These are phyloP conservation scores for Teratosphaeriaceae sp. DNA, from an alignment of 2,329 filamentous ascomycete species.

Conservation along the genomic window DNA sequence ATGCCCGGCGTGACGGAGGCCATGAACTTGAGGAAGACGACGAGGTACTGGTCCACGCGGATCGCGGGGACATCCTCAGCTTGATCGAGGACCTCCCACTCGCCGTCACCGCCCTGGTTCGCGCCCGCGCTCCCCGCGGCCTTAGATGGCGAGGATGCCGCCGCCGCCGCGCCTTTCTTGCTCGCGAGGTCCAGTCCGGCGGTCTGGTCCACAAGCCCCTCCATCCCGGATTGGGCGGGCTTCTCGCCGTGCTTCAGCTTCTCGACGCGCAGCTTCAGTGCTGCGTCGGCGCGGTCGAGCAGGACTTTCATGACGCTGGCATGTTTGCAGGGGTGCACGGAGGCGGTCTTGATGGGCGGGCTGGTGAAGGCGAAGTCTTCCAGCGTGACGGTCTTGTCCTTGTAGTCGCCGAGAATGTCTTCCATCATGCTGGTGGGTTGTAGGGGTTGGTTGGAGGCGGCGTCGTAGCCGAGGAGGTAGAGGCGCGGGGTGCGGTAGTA, in stretches of 20 bases:
- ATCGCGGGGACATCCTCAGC: slow-evolving; percentile 65
- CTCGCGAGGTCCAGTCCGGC: slow-evolving; percentile 50
- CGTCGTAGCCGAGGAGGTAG: slow-evolving; percentile 90
- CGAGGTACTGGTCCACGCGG: slow-evolving; percentile 79
- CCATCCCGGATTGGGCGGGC: slow-evolving; percentile 58
- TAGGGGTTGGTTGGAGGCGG: slow-evolving; percentile 54
- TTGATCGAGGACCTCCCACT: slow-evolving; percentile 57
- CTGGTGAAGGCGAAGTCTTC: slow-evolving; percentile 97
- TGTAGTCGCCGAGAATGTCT: slow-evolving; percentile 93
- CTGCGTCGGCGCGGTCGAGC: slow-evolving; percentile 89
- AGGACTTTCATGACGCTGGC: slow-evolving; percentile 97
- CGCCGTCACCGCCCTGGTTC: slow-evolving; percentile 45
- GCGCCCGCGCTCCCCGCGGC: slow-evolving; percentile 19
- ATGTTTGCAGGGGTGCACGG: slow-evolving; percentile 94
- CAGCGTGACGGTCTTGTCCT: slow-evolving; percentile 96
- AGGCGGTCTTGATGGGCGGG: slow-evolving; percentile 89
- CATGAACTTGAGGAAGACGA: slow-evolving; percentile 78
- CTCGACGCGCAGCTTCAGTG: slow-evolving; percentile 78
- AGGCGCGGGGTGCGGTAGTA: slow-evolving; percentile 95
- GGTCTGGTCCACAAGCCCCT: slow-evolving; percentile 79
- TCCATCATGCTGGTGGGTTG: slow-evolving; percentile 88
- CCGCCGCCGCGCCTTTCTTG: slow-evolving; percentile 39
- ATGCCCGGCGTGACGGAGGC: slow-evolving; percentile 83
- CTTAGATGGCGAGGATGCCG: slow-evolving; percentile 24
- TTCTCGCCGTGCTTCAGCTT: slow-evolving; percentile 58